Percentiles rank a stretch among this genome's conserved stretches.
These are phyloP conservation scores for Mucor indicus DNA, from an alignment of 371 early-diverging fungal species.

Conservation along the genomic window DNA sequence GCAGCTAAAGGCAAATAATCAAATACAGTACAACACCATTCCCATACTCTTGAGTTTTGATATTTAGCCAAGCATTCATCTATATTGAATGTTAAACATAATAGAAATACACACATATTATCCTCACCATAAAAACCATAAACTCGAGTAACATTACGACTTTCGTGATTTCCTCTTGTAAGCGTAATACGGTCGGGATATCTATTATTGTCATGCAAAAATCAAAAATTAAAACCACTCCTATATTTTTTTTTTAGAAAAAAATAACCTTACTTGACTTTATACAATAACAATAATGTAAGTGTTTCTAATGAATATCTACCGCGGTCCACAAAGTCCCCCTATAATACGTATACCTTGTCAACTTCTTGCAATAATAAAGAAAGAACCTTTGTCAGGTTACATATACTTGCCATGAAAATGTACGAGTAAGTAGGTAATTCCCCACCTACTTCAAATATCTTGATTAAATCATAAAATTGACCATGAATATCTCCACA, in stretches of 20 bases:
- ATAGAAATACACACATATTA: neutral
- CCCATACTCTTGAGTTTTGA: slow-evolving; percentile 98
- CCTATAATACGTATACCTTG: no score
- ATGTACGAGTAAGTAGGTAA: slow-evolving; percentile 96
- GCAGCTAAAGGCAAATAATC: slow-evolving; percentile 98
- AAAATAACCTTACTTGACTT: slow-evolving; percentile 68
- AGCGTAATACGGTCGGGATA: slow-evolving; percentile 98
- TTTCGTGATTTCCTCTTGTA: slow-evolving; percentile 98
- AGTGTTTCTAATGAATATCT: slow-evolving; percentile 98
- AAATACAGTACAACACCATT: slow-evolving; percentile 98
- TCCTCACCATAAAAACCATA: slow-evolving; percentile 97
- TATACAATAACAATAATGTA: slow-evolving; percentile 88
- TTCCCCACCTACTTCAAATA: slow-evolving; percentile 97
- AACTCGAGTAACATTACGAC: slow-evolving; percentile 97
- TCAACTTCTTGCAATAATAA: no score
- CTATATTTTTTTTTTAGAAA: neutral
- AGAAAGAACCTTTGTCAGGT: no score
- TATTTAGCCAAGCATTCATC: slow-evolving; percentile 90
- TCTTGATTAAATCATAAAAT: slow-evolving; percentile 96
- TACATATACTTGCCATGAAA: slow-evolving; percentile 72
- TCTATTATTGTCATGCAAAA: slow-evolving; percentile 16
- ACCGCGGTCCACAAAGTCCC: slow-evolving; percentile 99
- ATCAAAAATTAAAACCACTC: no score
- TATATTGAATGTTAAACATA: slow-evolving; percentile 3
- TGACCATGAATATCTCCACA: slow-evolving; percentile 99